Conservation (phyloP, 2,329 filamentous ascomycete species). For the Cercospora sp. region DNA sequence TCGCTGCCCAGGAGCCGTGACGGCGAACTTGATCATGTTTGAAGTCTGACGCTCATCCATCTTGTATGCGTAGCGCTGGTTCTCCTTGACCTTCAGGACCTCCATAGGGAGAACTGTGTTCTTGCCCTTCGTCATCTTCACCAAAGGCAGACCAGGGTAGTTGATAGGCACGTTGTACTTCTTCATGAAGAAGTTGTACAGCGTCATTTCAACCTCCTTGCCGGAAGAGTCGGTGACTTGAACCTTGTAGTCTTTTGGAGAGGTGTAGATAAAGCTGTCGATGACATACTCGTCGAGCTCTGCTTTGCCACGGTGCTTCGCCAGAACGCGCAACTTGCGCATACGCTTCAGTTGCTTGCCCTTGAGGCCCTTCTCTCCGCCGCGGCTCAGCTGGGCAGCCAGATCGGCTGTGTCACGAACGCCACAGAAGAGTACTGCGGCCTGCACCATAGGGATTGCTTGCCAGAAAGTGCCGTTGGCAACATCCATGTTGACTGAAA, state of each 20-base stretch:
- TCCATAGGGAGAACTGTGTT: conserved; percentile 59
- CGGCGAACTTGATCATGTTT: conserved; percentile 90
- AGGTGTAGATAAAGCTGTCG: conserved; percentile 49
- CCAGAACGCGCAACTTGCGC: conserved; percentile 44
- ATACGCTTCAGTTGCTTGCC: conserved; percentile 45
- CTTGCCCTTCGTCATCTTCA: conserved; percentile 57
- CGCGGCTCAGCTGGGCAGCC: conserved; percentile 17
- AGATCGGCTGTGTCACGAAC: conserved; percentile 35
- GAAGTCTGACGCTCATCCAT: conserved; percentile 66
- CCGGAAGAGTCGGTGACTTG: conserved; percentile 43
- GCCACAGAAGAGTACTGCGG: conserved; percentile 38
- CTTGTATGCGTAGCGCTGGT: conserved; percentile 61
- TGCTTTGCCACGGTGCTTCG: conserved; percentile 41
- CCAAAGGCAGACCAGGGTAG: conserved; percentile 55
- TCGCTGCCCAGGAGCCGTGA: conserved; percentile 72
- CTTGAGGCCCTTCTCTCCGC: conserved; percentile 24
- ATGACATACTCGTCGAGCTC: conserved; percentile 51
- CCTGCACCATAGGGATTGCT: conserved; percentile 40
- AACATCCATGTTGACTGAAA: conserved; percentile 86
- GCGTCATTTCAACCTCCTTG: conserved; percentile 46
- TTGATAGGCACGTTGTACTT: conserved; percentile 53
- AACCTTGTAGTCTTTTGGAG: conserved; percentile 48
- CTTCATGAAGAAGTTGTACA: conserved; percentile 59
- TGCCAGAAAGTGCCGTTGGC: conserved; percentile 90
- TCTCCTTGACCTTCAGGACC: conserved; percentile 52